Base-by-base conservation (phyloP, 2,329 filamentous ascomycete species). In the Trichoderma breve region DNA sequence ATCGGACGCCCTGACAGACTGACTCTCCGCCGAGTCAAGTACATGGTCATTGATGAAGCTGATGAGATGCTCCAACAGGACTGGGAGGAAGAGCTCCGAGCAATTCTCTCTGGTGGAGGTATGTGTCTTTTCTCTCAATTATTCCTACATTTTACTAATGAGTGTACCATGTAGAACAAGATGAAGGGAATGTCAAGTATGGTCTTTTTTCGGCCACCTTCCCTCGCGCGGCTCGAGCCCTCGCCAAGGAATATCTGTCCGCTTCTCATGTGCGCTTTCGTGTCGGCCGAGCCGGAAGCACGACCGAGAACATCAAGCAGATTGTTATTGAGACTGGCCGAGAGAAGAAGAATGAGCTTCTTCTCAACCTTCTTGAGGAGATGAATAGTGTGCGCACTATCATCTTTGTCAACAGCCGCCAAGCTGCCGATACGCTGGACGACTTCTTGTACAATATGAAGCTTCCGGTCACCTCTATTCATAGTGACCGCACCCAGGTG, bases 151-250 rank as follows among this genome's bases (percentile, higher is more conserved):
- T 28, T 30, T 43, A 34, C 61, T 73, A 47, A 71, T 11, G 51
- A 60, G 8, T 7, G 51, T 12, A 12, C 8, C 7, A 12, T 71
- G 85, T 84, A 97, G 86, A 90, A 81, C 84, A 97, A 75, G 89
- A 97, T 73, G 90, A 92, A 71, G 94, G 87, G 3, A 87, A 88
- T 73, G 83, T 91, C 76, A 88, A 86, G 71, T 91, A 90, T 80
- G 86, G 97, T 82, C 92, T 99, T 84, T 98, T 98, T 81, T 97
- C 94, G 0, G 96, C 96, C 1, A 98, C 96, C 0, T 98, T 99
- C 81, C 93, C 95, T 53, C 94, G 92, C 83, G 84, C 84, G 0
- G 90, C 93, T 74, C 93, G 94, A 34, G 86, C 91, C 28, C 83
- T 98, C 15, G 95, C 95, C 12, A 90, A 89, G 72, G 86, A 92